Base-by-base conservation (phyloP, 768 basidiomycete genomes). In the Peribolospora kevripleyi region DNA sequence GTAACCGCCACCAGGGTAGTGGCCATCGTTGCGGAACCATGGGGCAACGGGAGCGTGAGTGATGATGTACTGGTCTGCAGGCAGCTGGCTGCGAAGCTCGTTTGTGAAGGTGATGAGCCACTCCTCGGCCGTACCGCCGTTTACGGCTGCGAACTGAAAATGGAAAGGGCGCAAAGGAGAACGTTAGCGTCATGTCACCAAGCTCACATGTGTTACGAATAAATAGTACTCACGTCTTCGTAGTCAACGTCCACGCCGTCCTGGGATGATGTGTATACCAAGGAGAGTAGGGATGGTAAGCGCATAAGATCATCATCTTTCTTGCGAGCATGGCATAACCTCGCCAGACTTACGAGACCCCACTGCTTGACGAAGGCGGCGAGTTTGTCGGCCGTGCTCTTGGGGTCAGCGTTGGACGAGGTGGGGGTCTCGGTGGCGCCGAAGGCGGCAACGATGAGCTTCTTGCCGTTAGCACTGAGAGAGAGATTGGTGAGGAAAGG, bases 181-280 rank as follows among this genome's bases (percentile, higher is more conserved):
- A 25, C 25, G 25, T 25, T 25, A 25, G 25, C 25, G 25, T 25
- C 25, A 25, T 25, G 25, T 25, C 25, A 25, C 14, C 25, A 25
- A 25, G 25, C 25, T 25, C 25, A 25, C 25, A 25, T 25, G 25
- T 25, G 25, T 1, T 25, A 25, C 25, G 25, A 25, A 25, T 25
- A 25, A 25, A 25, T 1, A 1, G 25, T 25, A 25, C 25, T 25
- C 25, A 25, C 25, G 46, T 46, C 43, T 46, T 67, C 80, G 61
- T 81, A 82, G 64, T 82, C 80, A 42, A 84, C 76, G 62, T 82
- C 80, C 37, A 81, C 74, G 50, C 81, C 81, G 60, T 82, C 80
- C 13, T 25, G 25, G 25, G 25, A 25, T 25, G 25, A 25, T 25
- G 25, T 1, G 25, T 25, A 25, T 25, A 25, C 25, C 25, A 25